Conservation (phyloP, 495 filamentous ascomycete species). For the Aspergillus diversus region DNA sequence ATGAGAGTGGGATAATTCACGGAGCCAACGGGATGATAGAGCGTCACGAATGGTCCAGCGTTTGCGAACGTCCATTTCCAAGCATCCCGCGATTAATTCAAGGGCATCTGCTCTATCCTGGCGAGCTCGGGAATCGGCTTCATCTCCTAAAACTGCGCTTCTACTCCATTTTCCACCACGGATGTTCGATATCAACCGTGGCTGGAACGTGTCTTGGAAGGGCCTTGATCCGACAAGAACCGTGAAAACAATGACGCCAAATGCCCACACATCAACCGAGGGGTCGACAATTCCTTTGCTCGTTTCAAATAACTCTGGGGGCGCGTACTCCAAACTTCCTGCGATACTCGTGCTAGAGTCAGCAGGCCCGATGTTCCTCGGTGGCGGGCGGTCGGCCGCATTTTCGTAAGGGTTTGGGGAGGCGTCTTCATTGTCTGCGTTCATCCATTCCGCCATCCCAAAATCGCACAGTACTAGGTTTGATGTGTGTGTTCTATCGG, state of each 20-base stretch:
- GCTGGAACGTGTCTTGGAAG: constrained; percentile 64
- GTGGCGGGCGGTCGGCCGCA: constrained; percentile 49
- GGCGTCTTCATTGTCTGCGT: constrained; percentile 53
- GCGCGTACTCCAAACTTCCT: constrained; percentile 70
- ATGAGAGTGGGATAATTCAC: constrained; percentile 32
- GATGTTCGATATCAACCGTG: constrained; percentile 64
- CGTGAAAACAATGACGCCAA: constrained; percentile 67
- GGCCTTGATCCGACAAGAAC: constrained; percentile 68
- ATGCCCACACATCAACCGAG: constrained; percentile 74
- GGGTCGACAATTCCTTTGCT: constrained; percentile 52
- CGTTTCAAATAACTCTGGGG: constrained; percentile 61
- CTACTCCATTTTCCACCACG: constrained; percentile 63
- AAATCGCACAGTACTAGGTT: constrained; percentile 74
- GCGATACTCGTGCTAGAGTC: constrained; percentile 60
- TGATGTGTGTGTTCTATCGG: constrained; percentile 52
- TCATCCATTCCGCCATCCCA: constrained; percentile 74
- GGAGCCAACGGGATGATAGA: constrained; percentile 62
- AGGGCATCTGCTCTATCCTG: constrained; percentile 47
- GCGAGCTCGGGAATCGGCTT: constrained; percentile 22
- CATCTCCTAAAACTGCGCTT: constrained; percentile 49
- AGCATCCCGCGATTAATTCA: constrained; percentile 55
- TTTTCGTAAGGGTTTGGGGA: constrained; percentile 54
- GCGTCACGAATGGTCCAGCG: constrained; percentile 58
- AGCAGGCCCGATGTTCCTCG: constrained; percentile 56
- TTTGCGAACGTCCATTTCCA: constrained; percentile 53